Conservation (phyloP, 768 basidiomycete genomes). For the Serendipita indica region DNA sequence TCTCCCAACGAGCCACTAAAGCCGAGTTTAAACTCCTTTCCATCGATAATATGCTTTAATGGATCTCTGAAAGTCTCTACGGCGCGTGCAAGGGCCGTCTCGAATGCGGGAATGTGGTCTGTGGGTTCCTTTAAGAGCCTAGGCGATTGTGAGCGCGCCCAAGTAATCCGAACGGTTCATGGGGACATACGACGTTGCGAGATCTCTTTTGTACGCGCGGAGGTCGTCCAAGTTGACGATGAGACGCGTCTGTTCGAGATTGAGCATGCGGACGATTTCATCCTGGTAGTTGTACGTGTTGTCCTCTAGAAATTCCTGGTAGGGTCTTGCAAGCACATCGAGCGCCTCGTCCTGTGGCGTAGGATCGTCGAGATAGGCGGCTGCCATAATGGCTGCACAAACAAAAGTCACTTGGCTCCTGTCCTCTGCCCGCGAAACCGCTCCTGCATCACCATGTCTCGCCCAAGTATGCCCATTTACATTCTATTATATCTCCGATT, state of each 20-base stretch:
- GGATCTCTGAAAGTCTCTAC: constrained; percentile 53
- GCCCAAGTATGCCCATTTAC: neutral
- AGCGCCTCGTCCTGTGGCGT: neutral
- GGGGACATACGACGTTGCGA: constrained; percentile 41
- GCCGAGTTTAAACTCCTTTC: constrained; percentile 73
- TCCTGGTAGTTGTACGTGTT: constrained; percentile 62
- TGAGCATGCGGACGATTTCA: constrained; percentile 69
- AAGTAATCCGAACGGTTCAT: neutral
- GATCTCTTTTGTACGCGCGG: constrained; percentile 80
- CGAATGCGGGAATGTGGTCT: constrained; percentile 78
- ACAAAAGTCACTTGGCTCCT: neutral
- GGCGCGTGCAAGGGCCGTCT: constrained; percentile 62
- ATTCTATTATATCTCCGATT: neutral
- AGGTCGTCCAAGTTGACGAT: constrained; percentile 93
- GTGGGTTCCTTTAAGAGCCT: constrained; percentile 80
- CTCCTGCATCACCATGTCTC: neutral
- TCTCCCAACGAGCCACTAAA: constrained; percentile 96
- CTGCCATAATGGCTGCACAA: neutral
- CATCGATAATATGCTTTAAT: constrained; percentile 67
- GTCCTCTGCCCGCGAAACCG: neutral
- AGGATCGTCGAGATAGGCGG: constrained; percentile 6
- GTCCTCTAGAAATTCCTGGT: constrained; percentile 14
- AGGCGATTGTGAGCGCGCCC: neutral
- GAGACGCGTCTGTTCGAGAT: constrained; percentile 69
- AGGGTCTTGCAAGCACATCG: neutral